Conservation (phyloP, 2,329 filamentous ascomycete genomes). For the Colletotrichum paranaense region DNA sequence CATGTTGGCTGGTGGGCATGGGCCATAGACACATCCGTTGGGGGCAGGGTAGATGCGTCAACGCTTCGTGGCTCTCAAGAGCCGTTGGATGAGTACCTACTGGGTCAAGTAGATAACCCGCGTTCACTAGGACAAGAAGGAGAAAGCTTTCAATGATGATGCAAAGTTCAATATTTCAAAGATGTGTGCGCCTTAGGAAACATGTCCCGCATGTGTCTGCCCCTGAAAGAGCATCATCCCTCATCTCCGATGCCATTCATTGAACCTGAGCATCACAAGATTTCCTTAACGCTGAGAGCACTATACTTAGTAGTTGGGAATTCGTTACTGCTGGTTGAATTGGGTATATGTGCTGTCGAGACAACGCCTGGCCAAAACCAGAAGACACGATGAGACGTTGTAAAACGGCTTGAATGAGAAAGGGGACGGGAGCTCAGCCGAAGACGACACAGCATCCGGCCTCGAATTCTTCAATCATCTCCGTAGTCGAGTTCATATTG, state of each 20-base stretch:
- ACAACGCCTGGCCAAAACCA: too few relatives aligned
- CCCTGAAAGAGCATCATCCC: neutral
- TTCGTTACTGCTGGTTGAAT: neutral
- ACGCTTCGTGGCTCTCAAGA: neutral
- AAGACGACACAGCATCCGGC: neutral
- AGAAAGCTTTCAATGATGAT: neutral
- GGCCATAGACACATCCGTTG: neutral
- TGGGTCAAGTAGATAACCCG: neutral
- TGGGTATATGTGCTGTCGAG: too few relatives aligned
- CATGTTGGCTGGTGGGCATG: neutral
- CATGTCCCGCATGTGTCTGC: neutral
- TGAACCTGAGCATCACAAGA: neutral
- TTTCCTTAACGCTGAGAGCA: neutral
- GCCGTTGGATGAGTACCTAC: neutral
- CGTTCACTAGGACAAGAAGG: neutral
- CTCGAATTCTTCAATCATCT: too few relatives aligned
- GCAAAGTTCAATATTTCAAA: neutral
- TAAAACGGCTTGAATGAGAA: neutral
- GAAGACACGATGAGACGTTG: too few relatives aligned
- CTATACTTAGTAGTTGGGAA: neutral
- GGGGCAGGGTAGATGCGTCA: neutral
- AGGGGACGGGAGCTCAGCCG: neutral
- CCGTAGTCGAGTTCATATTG: conserved; percentile 33
- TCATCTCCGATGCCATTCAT: neutral
- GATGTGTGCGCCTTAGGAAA: neutral